Evolutionary conservation across 768 basidiomycete genomes (phyloP).

Genomic region (Boletus fagicola): DNA sequence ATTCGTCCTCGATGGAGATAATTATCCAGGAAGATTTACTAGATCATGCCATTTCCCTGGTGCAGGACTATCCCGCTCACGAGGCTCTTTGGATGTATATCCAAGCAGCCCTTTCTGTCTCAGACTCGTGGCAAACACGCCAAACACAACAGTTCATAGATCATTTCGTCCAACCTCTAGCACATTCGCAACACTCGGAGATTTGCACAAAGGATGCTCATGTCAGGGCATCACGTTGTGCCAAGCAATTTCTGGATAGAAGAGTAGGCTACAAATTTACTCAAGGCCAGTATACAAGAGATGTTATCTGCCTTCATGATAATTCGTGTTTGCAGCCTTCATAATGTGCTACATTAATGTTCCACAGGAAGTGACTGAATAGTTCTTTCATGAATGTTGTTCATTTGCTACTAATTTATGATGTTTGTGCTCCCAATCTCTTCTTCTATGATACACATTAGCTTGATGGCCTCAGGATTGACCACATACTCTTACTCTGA

Average conservation of each 20-base stretch:
- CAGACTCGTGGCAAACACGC: not conserved
- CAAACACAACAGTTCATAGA: slow-evolving; percentile 10
- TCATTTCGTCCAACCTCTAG: slow-evolving; percentile 20
- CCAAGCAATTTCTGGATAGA: slow-evolving; percentile 13
- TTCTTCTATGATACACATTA: not conserved
- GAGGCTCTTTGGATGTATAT: slow-evolving; percentile 65
- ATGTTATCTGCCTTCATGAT: not conserved
- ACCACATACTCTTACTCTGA: not conserved
- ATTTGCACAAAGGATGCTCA: not conserved
- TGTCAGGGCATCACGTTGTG: slow-evolving; percentile 5
- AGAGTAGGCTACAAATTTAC: not conserved
- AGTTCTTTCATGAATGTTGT: not conserved
- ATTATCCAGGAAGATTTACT: slow-evolving; percentile 6
- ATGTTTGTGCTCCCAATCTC: not conserved
- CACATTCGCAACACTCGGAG: not conserved
- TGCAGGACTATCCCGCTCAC: slow-evolving; percentile 51
- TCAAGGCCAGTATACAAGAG: not conserved
- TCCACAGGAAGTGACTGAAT: not conserved
- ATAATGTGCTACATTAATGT: no score
- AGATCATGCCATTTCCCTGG: slow-evolving; percentile 49
- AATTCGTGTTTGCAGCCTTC: not conserved
- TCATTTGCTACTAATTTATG: not conserved
- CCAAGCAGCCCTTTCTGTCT: slow-evolving; percentile 4
- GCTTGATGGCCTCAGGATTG: not conserved
- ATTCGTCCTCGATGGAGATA: slow-evolving; percentile 2